Evolutionary conservation across 768 basidiomycete species (phyloP).

Genomic region (Suillus lakei): DNA sequence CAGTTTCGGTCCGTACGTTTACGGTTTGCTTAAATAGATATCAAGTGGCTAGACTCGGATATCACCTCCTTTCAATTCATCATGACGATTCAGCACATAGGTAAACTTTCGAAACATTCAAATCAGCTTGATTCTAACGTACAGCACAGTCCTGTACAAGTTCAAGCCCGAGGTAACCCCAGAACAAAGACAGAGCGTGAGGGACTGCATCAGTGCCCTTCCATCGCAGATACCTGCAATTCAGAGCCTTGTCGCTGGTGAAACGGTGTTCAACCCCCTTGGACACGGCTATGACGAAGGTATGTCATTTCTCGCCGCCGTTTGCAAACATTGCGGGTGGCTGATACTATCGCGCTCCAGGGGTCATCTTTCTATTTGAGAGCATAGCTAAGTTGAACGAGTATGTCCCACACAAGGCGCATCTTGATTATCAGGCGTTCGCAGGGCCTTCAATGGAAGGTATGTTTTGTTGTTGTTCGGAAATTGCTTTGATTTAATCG

Average conservation of each 20-base stretch:
- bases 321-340: not conserved
- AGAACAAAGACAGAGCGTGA: slow-evolving; percentile 14
- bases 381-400: slow-evolving; percentile 16
- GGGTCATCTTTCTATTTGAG: slow-evolving; percentile 28
- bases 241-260: slow-evolving; percentile 15
- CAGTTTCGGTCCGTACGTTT: not conserved
- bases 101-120: slow-evolving; percentile 11
- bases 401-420: slow-evolving; percentile 21
- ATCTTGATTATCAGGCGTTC: slow-evolving; percentile 13
- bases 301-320: slow-evolving; percentile 6
- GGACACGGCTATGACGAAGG: slow-evolving; percentile 30
- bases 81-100: slow-evolving; percentile 20
- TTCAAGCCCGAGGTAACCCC: slow-evolving; percentile 22
- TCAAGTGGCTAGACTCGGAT: not conserved
- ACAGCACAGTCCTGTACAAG: slow-evolving; percentile 23
- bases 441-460: slow-evolving; percentile 23
- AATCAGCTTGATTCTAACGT: not conserved
- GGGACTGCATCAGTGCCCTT: slow-evolving; percentile 8
- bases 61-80: not conserved
- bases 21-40: not conserved
- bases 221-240: slow-evolving; percentile 27
- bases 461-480: not conserved
- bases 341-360: slow-evolving; percentile 10
- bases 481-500: not conserved
- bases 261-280: slow-evolving; percentile 20